Evolutionary conservation across 805 yeast species (phyloP).

Genomic region (Pichia exigua): DNA sequence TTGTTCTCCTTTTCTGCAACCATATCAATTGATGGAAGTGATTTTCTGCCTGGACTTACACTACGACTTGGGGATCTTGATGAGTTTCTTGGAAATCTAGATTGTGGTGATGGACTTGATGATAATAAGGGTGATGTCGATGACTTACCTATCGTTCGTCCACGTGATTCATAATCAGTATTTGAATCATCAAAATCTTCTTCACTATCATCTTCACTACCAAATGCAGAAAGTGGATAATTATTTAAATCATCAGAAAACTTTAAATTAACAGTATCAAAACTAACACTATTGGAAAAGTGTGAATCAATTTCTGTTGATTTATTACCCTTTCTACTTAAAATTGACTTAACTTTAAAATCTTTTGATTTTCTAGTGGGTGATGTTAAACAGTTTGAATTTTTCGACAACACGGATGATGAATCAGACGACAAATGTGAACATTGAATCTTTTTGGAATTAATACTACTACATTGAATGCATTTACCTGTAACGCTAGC

Average conservation of each 20-base stretch:
- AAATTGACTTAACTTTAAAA: slow-evolving; percentile 9
- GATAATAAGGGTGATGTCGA: background rate
- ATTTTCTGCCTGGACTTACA: slow-evolving; percentile 15
- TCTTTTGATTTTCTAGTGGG: background rate
- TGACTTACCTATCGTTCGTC: background rate
- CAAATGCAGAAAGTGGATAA: slow-evolving; percentile 10
- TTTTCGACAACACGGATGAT: background rate
- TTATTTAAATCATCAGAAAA: slow-evolving; percentile 19
- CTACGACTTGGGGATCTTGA: slow-evolving; percentile 13
- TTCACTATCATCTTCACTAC: slow-evolving; percentile 18
- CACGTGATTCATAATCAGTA: background rate
- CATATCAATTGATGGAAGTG: slow-evolving; percentile 2
- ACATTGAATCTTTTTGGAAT: background rate
- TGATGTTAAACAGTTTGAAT: background rate
- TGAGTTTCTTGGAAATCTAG: background rate
- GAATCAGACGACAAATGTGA: slow-evolving; percentile 1
- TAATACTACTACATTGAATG: slow-evolving; percentile 4
- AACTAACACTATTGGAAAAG: slow-evolving; percentile 32
- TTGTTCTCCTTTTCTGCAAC: background rate
- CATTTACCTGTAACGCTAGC: slow-evolving; percentile 9
- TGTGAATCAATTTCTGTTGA: slow-evolving; percentile 3
- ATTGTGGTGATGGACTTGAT: background rate
- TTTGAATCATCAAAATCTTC: background rate
- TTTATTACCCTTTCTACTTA: slow-evolving; percentile 4
- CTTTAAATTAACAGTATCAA: slow-evolving; percentile 44